Base-by-base conservation (phyloP, 1,284 basidiomycete species). In the Rhodotorula sp. region DNA sequence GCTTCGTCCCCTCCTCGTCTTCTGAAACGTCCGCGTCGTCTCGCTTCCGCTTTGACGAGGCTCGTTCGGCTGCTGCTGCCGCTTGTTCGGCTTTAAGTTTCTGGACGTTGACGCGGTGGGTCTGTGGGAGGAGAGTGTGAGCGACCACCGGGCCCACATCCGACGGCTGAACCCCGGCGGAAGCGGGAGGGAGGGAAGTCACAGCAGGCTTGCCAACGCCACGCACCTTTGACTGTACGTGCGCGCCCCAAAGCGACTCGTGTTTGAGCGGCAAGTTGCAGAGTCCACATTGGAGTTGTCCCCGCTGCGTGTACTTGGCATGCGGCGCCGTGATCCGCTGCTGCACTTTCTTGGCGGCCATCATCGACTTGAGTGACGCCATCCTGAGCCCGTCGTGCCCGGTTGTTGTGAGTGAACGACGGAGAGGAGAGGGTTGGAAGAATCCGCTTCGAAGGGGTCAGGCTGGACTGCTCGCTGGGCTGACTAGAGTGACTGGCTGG, bases 181-280 rank as follows among this genome's bases (percentile, higher is more conserved):
- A 4, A 7, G 24, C 0, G 4, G 10, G 22, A 13, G n/a, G 8
- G 34, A 19, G 19, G 8, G 2, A 1, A 13, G 44, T 44, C 39
- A 44, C 13, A 44, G 5, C 39, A 44, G 39, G 11, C 9, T 17
- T 44, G 7, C 13, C 39, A 32, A 39, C 1, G 24, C 6, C 22
- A 19, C 86, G 75, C 85, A 87, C 48, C 83, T 86, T 59, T 88
- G 86, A 78, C 90, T 90, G 5, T 80, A 81, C 81, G 90, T 92
- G 82, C 87, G 88, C 4, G 67, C 90, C 87, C 90, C 90, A 92
- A n/a, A 88, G 87, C 29, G 87, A 85, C 6, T 89, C 84, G 75
- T 89, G 85, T 77, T 91, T 92, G 68, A 92, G 82, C 34, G 82
- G 72, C 19, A 82, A 83, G 2, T 83, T 83, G 77, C 90, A 92